phyloP scores from a whole-genome alignment of 257 asterid species.

The Lithospermum erythrorhizon region DNA sequence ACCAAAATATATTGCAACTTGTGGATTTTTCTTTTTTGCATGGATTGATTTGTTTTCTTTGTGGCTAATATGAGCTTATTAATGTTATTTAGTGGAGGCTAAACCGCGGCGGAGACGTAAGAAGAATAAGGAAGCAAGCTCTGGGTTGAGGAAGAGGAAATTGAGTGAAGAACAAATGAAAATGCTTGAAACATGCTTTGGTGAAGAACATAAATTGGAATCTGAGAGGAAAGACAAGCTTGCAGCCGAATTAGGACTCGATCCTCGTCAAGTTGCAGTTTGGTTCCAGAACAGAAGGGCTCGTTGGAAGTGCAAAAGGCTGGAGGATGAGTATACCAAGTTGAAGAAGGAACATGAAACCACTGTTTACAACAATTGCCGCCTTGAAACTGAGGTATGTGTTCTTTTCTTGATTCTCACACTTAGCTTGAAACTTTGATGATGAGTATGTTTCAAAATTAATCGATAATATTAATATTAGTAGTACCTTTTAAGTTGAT shows the following conservation, averaged over 20 bases:
- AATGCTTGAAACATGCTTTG: slow-evolving; percentile 52
- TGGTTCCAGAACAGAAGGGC: slow-evolving; percentile 94
- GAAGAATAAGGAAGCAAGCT: slow-evolving; percentile 25
- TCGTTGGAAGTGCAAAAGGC: slow-evolving; percentile 76
- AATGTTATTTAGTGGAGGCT: slow-evolving; percentile 13
- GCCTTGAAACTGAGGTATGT: slow-evolving; percentile 58
- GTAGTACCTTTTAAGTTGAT: too few relatives aligned
- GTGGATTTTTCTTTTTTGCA: not conserved
- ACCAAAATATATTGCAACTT: not conserved
- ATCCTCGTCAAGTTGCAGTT: slow-evolving; percentile 89
- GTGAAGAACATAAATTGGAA: slow-evolving; percentile 64
- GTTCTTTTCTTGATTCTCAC: too few relatives aligned
- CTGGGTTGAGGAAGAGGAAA: slow-evolving; percentile 62
- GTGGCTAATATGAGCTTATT: not conserved
- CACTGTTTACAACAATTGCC: slow-evolving; percentile 51
- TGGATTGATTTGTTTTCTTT: not conserved
- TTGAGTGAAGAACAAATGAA: slow-evolving; percentile 58
- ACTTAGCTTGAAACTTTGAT: too few relatives aligned
- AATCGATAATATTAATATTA: too few relatives aligned
- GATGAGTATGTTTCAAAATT: too few relatives aligned
- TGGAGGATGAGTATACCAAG: slow-evolving; percentile 68
- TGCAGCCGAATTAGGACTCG: slow-evolving; percentile 75
- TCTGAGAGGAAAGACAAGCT: slow-evolving; percentile 78
- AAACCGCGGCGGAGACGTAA: slow-evolving; percentile 23
- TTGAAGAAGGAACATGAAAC: slow-evolving; percentile 41